These are phyloP conservation scores for Paracoccidioides brasiliensis DNA, from an alignment of 2,329 filamentous ascomycete species.

Conservation along the genomic window DNA sequence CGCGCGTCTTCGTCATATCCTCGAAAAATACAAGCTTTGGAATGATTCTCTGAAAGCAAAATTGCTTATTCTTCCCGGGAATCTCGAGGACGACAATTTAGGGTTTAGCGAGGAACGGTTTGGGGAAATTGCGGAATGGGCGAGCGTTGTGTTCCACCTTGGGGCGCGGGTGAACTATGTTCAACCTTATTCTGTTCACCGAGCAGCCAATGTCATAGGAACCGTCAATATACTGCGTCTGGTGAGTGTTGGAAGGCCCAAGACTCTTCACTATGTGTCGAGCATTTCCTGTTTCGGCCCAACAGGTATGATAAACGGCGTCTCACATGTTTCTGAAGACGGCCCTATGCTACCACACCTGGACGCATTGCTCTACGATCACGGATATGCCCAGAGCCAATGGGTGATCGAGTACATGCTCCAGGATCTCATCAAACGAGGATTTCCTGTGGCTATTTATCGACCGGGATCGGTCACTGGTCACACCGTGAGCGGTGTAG, in stretches of 20 bases:
- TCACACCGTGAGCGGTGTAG: conserved; percentile 46
- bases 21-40: conserved; percentile 34
- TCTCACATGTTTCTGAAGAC: conserved; percentile 12
- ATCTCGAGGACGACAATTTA: conserved; percentile 54
- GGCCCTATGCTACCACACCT: conserved; percentile 12
- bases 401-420: conserved; percentile 59
- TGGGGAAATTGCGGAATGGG: conserved; percentile 28
- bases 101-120: conserved; percentile 40
- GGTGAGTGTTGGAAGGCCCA: conserved; percentile 36
- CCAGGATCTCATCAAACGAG: conserved; percentile 57
- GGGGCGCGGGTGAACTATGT: conserved; percentile 66
- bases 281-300: conserved; percentile 16
- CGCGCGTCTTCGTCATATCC: conserved; percentile 30
- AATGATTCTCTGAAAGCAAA: conserved; percentile 5
- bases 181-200: conserved; percentile 54
- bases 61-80: conserved; percentile 34
- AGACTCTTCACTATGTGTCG: conserved; percentile 16
- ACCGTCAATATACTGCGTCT: conserved; percentile 60
- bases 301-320: conserved; percentile 14
- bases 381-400: conserved; percentile 77
- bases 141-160: conserved; percentile 53
- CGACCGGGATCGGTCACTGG: conserved; percentile 72
- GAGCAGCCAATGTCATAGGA: conserved; percentile 56
- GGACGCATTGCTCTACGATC: conserved; percentile 39
- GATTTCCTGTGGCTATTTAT: conserved; percentile 57